Base-by-base conservation (phyloP, 495 filamentous ascomycete genomes). In the Darksidea phi region DNA sequence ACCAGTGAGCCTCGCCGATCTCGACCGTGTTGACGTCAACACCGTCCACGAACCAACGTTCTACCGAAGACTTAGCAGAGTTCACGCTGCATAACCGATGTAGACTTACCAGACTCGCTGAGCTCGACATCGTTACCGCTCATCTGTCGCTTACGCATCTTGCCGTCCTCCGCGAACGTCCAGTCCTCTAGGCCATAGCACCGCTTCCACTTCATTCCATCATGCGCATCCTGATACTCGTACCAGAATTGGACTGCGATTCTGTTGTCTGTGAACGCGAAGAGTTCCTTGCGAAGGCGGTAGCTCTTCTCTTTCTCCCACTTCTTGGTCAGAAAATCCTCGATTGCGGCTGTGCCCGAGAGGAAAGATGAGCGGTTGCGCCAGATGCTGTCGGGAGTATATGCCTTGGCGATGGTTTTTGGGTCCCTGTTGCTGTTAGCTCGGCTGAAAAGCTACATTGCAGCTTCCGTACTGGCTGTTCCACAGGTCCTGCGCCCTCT, bases 221-320 rank as follows among this genome's bases (percentile, higher is more conserved):
- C 87, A 0, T 79, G 60, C 6, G 72, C 74, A 67, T 95, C 90
- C 54, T 84, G 81, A 74, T 83, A 95, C 72, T 96, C 91, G 61
- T 95, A 95, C 90, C 90, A 95, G 72, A 95, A 95, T 73, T 95
- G 88, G 41, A 94, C 90, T 0, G 88, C 89, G 66, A 93, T 95
- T 74, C 80, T 82, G 69, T 90, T 80, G 49, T 82, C 84, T 0
- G 76, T 78, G 65, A 88, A 88, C 11, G 89, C 80, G 75, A 96
- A 96, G 7, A 97, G 79, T 69, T 97, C 91, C 73, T 96, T 96
- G 53, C 91, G 83, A 38, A 96, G 81, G 1, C 82, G 78, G 67
- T 95, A 95, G 28, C 78, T 84, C 25, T 82, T 73, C 73, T 95
- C 91, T 17, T 78, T 78, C 37, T 78, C 72, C 91, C 91, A 96